phyloP scores from a whole-genome alignment of 1,139 yeast species.

The Diutina neorugosa region DNA sequence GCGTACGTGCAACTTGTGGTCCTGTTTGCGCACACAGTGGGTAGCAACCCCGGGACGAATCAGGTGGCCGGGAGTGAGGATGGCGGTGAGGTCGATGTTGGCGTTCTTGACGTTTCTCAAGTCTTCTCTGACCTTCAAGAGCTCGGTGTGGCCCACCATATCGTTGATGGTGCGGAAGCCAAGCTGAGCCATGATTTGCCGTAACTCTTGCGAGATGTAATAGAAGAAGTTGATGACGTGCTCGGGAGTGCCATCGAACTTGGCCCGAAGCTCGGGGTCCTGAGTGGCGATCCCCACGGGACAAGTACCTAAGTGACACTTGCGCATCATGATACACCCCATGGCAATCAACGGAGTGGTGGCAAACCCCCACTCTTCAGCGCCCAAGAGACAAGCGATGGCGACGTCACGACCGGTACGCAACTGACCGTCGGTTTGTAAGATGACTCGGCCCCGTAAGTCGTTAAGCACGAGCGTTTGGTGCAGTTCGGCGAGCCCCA shows the following conservation, averaged over 20 bases:
- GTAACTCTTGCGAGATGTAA: constrained; percentile 84
- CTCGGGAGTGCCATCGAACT: constrained; percentile 94
- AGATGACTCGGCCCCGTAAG: constrained; percentile 85
- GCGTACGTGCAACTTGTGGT: constrained; percentile 84
- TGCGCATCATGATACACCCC: constrained; percentile 96
- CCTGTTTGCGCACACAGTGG: constrained; percentile 86
- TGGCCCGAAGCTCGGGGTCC: constrained; percentile 86
- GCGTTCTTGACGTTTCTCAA: constrained; percentile 82
- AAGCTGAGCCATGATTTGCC: constrained; percentile 84
- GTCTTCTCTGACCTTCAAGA: constrained; percentile 74
- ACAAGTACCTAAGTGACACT: constrained; percentile 87
- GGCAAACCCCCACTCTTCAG: constrained; percentile 98
- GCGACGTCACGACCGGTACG: constrained; percentile 96
- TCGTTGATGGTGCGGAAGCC: constrained; percentile 95
- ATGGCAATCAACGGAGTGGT: constrained; percentile 93
- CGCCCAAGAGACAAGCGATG: constrained; percentile 90
- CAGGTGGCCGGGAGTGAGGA: constrained; percentile 92
- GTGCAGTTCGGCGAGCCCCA: constrained; percentile 96
- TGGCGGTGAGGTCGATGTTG: constrained; percentile 82
- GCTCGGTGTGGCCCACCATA: constrained; percentile 97
- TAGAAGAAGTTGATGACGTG: constrained; percentile 96
- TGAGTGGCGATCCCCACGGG: constrained; percentile 99
- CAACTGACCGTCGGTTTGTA: constrained; percentile 95
- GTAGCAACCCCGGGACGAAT: constrained; percentile 98
- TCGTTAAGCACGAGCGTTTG: constrained; percentile 94